A percentile compares a stretch with the other conserved stretches of the same genome.
phyloP scores from a whole-genome alignment of 208 protist species.

The Wallacemonas sp. region DNA sequence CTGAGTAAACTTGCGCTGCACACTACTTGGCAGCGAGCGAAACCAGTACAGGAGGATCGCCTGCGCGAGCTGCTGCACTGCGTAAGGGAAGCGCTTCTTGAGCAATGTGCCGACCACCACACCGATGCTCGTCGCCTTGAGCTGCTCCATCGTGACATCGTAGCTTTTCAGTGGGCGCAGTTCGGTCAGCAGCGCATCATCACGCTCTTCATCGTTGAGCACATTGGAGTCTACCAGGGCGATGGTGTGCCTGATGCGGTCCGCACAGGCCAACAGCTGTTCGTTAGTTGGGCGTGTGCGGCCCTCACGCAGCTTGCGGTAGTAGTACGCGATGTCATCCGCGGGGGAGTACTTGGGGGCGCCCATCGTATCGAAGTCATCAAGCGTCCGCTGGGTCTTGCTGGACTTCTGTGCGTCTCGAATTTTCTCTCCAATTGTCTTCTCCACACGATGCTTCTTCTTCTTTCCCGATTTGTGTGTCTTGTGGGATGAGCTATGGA shows the following conservation, averaged over 20 bases:
- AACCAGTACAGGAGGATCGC: slow-evolving; percentile 83
- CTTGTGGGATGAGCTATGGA: slow-evolving; percentile 8
- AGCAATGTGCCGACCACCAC: slow-evolving; percentile 62
- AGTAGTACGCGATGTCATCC: slow-evolving; percentile 41
- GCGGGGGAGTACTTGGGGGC: slow-evolving; percentile 12
- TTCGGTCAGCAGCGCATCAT: slow-evolving; percentile 34
- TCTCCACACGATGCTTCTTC: slow-evolving; percentile 10
- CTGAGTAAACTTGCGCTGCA: slow-evolving; percentile 36
- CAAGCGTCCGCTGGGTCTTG: slow-evolving; percentile 9
- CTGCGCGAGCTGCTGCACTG: slow-evolving; percentile 44
- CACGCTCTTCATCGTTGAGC: slow-evolving; percentile 11
- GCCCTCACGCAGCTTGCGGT: slow-evolving; percentile 28
- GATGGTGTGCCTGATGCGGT: slow-evolving; percentile 14
- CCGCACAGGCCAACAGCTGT: slow-evolving; percentile 22
- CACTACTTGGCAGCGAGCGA: slow-evolving; percentile 36
- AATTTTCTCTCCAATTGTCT: not conserved
- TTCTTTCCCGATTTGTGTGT: slow-evolving; percentile 26
- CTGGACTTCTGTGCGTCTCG: not conserved
- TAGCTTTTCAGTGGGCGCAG: slow-evolving; percentile 42
- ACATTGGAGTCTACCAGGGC: slow-evolving; percentile 5
- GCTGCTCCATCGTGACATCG: slow-evolving; percentile 62
- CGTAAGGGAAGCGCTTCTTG: slow-evolving; percentile 31
- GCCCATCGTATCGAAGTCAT: not conserved
- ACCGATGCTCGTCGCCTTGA: slow-evolving; percentile 49
- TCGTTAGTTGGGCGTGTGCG: slow-evolving; percentile 26